Percentiles rank a stretch among this genome's conserved stretches.
Evolutionary conservation across 768 basidiomycete species (phyloP).

Genomic region (Rhizopogon roseolus): DNA sequence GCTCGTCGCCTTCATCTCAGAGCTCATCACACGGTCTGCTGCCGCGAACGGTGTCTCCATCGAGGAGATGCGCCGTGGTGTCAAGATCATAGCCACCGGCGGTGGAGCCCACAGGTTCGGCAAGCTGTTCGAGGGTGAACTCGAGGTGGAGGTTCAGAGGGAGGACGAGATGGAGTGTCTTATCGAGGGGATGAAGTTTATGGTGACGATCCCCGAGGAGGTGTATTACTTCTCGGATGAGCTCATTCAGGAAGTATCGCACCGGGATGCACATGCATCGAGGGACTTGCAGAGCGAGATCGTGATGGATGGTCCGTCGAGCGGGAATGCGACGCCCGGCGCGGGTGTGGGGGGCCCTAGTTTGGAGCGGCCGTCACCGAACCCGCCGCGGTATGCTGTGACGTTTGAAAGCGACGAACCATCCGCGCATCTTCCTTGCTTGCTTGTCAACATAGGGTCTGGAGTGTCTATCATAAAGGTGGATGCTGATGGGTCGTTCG

Average conservation of each 20-base stretch:
- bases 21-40: slow-evolving; percentile 84
- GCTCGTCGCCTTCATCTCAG: slow-evolving; percentile 83
- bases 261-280: slow-evolving; percentile 20
- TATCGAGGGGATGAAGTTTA: slow-evolving; percentile 94
- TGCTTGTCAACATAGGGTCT: slow-evolving; percentile 97
- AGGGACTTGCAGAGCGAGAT: slow-evolving; percentile 3
- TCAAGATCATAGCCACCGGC: slow-evolving; percentile 97
- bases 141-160: slow-evolving; percentile 79
- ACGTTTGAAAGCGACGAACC: slow-evolving; percentile 79
- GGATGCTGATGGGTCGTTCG: slow-evolving; percentile 91
- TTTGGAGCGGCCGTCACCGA: slow-evolving; percentile 83
- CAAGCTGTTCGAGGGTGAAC: slow-evolving; percentile 65
- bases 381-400: slow-evolving; percentile 85
- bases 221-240: slow-evolving; percentile 99
- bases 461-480: slow-evolving; percentile 98
- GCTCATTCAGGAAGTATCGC: slow-evolving; percentile 69
- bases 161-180: slow-evolving; percentile 99
- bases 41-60: slow-evolving; percentile 80
- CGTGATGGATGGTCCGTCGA: not conserved
- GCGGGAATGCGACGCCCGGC: slow-evolving; percentile 7
- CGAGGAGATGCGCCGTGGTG: slow-evolving; percentile 85
- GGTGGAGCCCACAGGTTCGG: slow-evolving; percentile 96
- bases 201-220: slow-evolving; percentile 93
- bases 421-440: slow-evolving; percentile 86
- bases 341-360: slow-evolving; percentile 9